phyloP scores from a whole-genome alignment of 2,329 filamentous ascomycete species.

The Aspergillus arachidicola region DNA sequence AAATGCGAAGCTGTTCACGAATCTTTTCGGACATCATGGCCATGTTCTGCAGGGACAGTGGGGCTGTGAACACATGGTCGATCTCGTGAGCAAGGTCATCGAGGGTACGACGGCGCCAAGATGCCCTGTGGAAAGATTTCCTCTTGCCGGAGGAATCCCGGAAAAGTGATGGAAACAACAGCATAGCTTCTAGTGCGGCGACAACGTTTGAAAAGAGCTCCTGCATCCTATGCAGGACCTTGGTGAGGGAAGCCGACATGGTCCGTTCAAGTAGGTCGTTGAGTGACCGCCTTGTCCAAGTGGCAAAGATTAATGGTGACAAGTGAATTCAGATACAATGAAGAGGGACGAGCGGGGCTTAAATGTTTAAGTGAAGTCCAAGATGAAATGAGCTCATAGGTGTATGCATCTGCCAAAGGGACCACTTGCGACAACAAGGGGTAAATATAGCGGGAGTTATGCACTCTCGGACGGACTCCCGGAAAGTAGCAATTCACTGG shows the following conservation, averaged over 20 bases:
- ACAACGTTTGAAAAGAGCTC: slow-evolving; percentile 45
- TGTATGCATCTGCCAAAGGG: slow-evolving; percentile 13
- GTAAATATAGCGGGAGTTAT: slow-evolving; percentile 5
- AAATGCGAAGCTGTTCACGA: slow-evolving; percentile 56
- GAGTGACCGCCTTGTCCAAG: slow-evolving; percentile 8
- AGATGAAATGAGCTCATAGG: slow-evolving; percentile 18
- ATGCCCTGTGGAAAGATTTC: slow-evolving; percentile 35
- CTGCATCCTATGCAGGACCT: slow-evolving; percentile 44
- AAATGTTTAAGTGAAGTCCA: slow-evolving; percentile 10
- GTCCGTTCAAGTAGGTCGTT: slow-evolving; percentile 13
- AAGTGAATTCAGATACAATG: neutral
- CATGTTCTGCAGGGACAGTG: slow-evolving; percentile 41
- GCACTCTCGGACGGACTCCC: neutral
- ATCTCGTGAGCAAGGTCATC: slow-evolving; percentile 44
- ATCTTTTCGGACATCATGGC: slow-evolving; percentile 48
- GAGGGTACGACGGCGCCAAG: slow-evolving; percentile 41
- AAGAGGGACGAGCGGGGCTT: slow-evolving; percentile 5
- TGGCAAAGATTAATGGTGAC: slow-evolving; percentile 4
- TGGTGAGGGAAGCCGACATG: slow-evolving; percentile 41
- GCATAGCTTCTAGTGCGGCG: slow-evolving; percentile 42
- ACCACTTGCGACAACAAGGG: slow-evolving; percentile 10
- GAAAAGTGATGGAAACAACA: slow-evolving; percentile 44
- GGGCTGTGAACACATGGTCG: slow-evolving; percentile 39
- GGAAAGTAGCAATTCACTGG: neutral
- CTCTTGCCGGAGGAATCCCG: slow-evolving; percentile 34